Evolutionary conservation across 495 filamentous ascomycete genomes (phyloP).

Genomic region (Neurospora terricola): DNA sequence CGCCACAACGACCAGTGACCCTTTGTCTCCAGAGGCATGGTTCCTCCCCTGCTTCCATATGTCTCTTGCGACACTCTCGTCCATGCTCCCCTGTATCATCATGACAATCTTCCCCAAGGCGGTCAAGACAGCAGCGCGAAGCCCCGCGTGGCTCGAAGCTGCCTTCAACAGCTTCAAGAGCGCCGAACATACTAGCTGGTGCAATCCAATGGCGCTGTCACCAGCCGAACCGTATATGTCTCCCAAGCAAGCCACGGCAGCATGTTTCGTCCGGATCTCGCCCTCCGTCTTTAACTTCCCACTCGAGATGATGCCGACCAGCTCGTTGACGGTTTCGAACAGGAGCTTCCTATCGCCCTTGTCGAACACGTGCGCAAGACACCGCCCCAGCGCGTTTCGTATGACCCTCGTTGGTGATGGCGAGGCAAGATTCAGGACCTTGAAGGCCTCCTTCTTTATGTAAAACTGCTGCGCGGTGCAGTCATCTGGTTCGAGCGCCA

Average conservation of each 20-base stretch:
- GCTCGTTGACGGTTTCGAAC: constrained; percentile 87
- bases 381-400: constrained; percentile 76
- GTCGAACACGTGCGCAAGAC: constrained; percentile 71
- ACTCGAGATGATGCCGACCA: constrained; percentile 62
- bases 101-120: constrained; percentile 65
- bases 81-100: constrained; percentile 64
- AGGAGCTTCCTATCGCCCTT: constrained; percentile 87
- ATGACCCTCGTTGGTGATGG: constrained; percentile 83
- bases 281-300: constrained; percentile 73
- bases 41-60: constrained; percentile 86
- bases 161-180: constrained; percentile 73
- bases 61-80: constrained; percentile 78
- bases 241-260: constrained; percentile 79
- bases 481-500: constrained; percentile 59
- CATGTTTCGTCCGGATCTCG: constrained; percentile 58
- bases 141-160: constrained; percentile 67
- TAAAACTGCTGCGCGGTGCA: constrained; percentile 80
- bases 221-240: constrained; percentile 83
- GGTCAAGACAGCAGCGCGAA: constrained; percentile 73
- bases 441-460: constrained; percentile 82
- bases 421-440: constrained; percentile 76
- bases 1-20: constrained; percentile 66
- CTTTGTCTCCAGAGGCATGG: constrained; percentile 69
- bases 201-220: constrained; percentile 83
- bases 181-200: constrained; percentile 59